Percentiles rank a stretch among this genome's conserved stretches.
These are phyloP conservation scores for Penicillium goetzii DNA, from an alignment of 495 filamentous ascomycete species.

Conservation along the genomic window DNA sequence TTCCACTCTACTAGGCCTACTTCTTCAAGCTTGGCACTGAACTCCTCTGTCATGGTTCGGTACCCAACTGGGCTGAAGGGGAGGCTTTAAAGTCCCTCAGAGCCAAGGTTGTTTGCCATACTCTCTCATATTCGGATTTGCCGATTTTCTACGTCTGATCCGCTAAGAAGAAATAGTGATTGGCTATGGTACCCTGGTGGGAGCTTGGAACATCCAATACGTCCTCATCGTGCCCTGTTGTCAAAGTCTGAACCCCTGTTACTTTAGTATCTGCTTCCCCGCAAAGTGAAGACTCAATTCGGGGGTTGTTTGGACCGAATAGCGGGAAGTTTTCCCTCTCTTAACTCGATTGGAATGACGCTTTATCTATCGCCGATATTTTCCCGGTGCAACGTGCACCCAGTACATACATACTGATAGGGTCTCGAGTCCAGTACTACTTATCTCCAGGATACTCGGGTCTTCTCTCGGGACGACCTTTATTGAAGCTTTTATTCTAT, in stretches of 20 bases:
- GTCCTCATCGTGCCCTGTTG: no score
- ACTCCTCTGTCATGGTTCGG: no score
- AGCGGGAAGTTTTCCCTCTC: background rate
- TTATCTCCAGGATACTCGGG: background rate
- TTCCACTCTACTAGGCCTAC: no score
- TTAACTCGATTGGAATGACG: background rate
- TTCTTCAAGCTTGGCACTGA: no score
- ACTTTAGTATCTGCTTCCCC: background rate
- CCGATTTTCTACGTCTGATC: no score
- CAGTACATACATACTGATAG: background rate
- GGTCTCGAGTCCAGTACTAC: no score
- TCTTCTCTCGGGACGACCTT: background rate
- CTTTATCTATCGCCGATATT: background rate
- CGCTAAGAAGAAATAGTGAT: background rate
- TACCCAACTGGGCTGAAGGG: no score
- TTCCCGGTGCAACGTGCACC: background rate
- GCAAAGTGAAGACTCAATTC: background rate
- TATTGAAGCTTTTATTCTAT: background rate
- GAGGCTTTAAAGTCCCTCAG: no score
- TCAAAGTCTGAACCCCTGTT: background rate
- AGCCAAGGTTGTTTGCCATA: no score
- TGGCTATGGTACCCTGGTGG: background rate
- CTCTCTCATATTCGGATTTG: background rate
- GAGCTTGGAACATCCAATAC: no score
- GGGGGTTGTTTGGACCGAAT: constrained; percentile 2